Evolutionary conservation across 2,329 filamentous ascomycete species (phyloP).

Genomic region (Albifimbria verrucaria): DNA sequence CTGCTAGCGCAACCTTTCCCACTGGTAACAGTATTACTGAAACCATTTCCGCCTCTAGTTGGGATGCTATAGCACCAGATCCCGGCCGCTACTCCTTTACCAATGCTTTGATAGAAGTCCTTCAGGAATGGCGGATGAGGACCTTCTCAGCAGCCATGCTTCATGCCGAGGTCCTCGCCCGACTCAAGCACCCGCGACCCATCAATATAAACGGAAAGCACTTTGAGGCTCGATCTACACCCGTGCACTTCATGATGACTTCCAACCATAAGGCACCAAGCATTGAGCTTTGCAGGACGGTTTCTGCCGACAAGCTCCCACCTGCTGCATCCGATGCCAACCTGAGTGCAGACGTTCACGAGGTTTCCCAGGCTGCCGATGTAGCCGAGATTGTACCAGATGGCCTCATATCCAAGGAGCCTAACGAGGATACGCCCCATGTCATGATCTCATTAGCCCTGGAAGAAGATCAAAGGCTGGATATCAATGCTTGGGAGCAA

Average conservation of each 20-base stretch:
- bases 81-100: conserved; percentile 59
- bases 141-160: conserved; percentile 59
- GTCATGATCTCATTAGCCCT: conserved; percentile 60
- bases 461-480: conserved; percentile 53
- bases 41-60: conserved; percentile 60
- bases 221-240: conserved; percentile 56
- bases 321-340: conserved; percentile 17
- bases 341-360: conserved; percentile 14
- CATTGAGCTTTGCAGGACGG: conserved; percentile 48
- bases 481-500: conserved; percentile 57
- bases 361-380: conserved; percentile 23
- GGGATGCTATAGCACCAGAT: conserved; percentile 59
- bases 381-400: conserved; percentile 15
- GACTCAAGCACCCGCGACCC: conserved; percentile 56
- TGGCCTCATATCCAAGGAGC: conserved; percentile 35
- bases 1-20: conserved; percentile 57
- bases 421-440: conserved; percentile 54
- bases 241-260: conserved; percentile 63
- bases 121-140: conserved; percentile 53
- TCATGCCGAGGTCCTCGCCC: conserved; percentile 57
- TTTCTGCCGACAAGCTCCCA: conserved; percentile 20
- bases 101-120: conserved; percentile 55
- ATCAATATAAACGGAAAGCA: conserved; percentile 55
- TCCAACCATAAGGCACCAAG: conserved; percentile 56
- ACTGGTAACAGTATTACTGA: conserved; percentile 58